A percentile compares a stretch with the other conserved stretches of the same genome.
Evolutionary conservation across 2,329 filamentous ascomycete genomes (phyloP).

Genomic region (Penicillium sp.): DNA sequence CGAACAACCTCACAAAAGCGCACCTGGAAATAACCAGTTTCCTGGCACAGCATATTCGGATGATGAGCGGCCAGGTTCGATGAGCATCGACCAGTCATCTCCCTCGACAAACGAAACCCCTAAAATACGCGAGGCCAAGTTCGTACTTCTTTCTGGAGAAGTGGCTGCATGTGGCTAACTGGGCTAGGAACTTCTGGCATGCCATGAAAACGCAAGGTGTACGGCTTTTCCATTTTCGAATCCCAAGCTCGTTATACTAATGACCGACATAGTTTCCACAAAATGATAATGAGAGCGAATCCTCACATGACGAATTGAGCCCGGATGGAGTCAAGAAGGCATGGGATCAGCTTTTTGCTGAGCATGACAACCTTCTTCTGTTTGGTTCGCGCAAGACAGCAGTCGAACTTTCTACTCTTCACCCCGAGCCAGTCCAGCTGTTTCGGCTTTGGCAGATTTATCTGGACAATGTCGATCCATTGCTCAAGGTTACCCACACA

Average conservation of each 20-base stretch:
- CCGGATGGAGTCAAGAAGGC: slow-evolving; percentile 8
- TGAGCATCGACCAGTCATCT: background rate
- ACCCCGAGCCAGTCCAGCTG: slow-evolving; percentile 24
- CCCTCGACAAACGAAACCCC: background rate
- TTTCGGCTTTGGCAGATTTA: slow-evolving; percentile 59
- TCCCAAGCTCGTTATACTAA: background rate
- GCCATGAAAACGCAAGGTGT: slow-evolving; percentile 42
- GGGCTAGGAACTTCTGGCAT: slow-evolving; percentile 45
- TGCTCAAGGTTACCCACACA: slow-evolving; percentile 64
- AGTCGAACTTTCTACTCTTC: slow-evolving; percentile 11
- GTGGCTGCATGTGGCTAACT: slow-evolving; percentile 4
- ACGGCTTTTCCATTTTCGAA: slow-evolving; percentile 10
- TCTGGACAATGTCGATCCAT: slow-evolving; percentile 63
- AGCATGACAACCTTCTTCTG: slow-evolving; percentile 12
- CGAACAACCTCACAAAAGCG: slow-evolving; percentile 53
- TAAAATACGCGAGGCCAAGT: slow-evolving; percentile 15
- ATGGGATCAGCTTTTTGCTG: slow-evolving; percentile 10
- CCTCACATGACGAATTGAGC: slow-evolving; percentile 1
- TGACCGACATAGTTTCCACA: background rate
- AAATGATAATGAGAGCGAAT: slow-evolving; percentile 1
- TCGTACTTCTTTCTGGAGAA: background rate
- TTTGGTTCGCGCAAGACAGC: slow-evolving; percentile 10
- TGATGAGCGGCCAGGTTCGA: background rate
- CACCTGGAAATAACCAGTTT: too few species aligned
- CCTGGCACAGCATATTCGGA: background rate